Evolutionary conservation across 2,329 filamentous ascomycete genomes (phyloP).

Genomic region (Verticillium zaregamsianum): DNA sequence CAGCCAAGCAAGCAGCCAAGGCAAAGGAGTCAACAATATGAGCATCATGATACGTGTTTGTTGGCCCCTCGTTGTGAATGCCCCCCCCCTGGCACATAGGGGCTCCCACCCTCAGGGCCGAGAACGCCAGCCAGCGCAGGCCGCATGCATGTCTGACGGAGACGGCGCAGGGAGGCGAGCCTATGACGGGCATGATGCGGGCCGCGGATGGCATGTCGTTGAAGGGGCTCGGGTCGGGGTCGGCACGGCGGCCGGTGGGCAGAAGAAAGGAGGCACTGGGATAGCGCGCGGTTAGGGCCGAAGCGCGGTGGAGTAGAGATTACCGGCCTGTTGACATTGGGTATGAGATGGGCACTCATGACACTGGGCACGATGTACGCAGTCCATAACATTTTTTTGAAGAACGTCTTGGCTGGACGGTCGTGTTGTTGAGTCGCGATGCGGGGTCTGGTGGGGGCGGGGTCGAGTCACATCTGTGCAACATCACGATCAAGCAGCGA

Average conservation of each 20-base stretch:
- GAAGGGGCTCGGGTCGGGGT: background rate
- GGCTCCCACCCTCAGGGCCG: too few species aligned
- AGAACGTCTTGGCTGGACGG: too few species aligned
- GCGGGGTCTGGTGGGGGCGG: background rate
- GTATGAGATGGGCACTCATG: too few species aligned
- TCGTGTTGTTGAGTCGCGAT: background rate
- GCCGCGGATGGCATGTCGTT: background rate
- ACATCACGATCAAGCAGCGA: background rate
- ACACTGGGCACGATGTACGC: too few species aligned
- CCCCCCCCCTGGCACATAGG: too few species aligned
- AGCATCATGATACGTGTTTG: background rate
- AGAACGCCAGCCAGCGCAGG: background rate
- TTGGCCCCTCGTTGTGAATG: background rate
- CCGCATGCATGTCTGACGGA: background rate
- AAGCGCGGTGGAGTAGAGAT: background rate
- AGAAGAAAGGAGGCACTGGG: background rate
- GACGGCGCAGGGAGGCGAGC: background rate
- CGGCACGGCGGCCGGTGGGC: background rate
- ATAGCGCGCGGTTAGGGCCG: slow-evolving; percentile 10
- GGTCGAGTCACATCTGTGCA: background rate
- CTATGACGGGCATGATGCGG: background rate
- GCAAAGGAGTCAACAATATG: background rate
- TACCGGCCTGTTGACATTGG: background rate
- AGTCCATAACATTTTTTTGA: too few species aligned
- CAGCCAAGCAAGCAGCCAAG: background rate